Conservation (phyloP, 2,329 filamentous ascomycete genomes). For the Trichoderma breve region DNA sequence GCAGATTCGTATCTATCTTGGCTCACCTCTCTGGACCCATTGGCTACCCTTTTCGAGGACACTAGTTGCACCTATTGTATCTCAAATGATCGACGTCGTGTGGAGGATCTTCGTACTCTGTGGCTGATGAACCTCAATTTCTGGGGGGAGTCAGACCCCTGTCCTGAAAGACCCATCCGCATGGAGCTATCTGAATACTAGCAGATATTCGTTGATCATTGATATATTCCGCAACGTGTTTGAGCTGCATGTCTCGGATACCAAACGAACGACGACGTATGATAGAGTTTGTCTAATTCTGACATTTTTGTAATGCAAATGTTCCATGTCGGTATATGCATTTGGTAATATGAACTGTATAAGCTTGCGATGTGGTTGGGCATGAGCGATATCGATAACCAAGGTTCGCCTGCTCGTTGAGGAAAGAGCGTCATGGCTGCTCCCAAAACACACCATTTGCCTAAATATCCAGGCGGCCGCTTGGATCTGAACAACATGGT, state of each 20-base stretch:
- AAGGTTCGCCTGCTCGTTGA: neutral
- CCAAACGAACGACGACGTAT: neutral
- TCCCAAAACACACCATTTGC: neutral
- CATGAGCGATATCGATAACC: neutral
- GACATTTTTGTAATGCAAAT: neutral
- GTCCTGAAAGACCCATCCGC: neutral
- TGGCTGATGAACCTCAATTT: conserved; percentile 3
- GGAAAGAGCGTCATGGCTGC: neutral
- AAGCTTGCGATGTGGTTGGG: neutral
- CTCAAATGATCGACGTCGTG: conserved; percentile 2
- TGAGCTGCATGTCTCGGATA: conserved; percentile 5
- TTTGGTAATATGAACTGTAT: neutral
- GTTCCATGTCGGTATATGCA: neutral
- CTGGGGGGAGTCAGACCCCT: neutral
- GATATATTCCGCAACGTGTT: neutral
- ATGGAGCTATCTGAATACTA: neutral
- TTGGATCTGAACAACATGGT: neutral
- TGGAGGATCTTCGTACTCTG: conserved; percentile 13
- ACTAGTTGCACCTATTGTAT: conserved; percentile 1
- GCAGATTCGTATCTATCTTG: neutral
- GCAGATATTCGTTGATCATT: neutral
- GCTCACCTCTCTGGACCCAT: neutral
- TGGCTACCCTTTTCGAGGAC: neutral
- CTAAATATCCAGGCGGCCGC: neutral
- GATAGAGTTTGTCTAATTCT: neutral